These are phyloP conservation scores for Diaporthe sp. DNA, from an alignment of 2,329 filamentous ascomycete species.

Conservation along the genomic window DNA sequence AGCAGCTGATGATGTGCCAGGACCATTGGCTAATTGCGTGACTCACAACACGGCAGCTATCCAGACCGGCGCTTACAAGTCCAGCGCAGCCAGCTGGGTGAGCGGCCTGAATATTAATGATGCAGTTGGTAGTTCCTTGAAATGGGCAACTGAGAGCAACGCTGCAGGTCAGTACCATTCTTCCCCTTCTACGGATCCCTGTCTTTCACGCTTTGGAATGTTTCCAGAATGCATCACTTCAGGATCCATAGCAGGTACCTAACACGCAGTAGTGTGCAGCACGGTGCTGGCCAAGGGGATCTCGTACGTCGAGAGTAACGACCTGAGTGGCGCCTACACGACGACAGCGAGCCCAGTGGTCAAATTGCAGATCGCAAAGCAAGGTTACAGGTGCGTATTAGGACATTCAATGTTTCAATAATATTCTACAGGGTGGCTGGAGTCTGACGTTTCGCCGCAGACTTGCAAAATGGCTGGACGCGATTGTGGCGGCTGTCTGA, in stretches of 20 bases:
- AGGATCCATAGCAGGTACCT: too few species aligned
- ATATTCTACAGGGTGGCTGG: not conserved
- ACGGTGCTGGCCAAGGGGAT: conserved; percentile 52
- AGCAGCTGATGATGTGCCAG: not conserved
- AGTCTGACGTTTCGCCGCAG: conserved; percentile 34
- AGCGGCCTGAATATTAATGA: conserved; percentile 46
- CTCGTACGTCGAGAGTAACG: conserved; percentile 50
- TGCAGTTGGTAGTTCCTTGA: conserved; percentile 45
- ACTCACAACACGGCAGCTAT: conserved; percentile 42
- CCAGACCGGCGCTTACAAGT: conserved; percentile 49
- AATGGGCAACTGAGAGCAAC: conserved; percentile 55
- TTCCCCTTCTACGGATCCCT: too few species aligned
- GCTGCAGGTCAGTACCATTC: too few species aligned
- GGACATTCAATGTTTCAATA: not conserved
- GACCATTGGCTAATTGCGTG: not conserved
- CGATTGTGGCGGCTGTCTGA: conserved; percentile 42
- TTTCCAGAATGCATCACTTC: too few species aligned
- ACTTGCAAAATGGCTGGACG: conserved; percentile 47
- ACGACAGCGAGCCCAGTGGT: conserved; percentile 51
- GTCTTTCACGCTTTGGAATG: too few species aligned
- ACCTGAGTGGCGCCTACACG: conserved; percentile 53
- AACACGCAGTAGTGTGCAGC: too few species aligned
- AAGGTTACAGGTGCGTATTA: conserved; percentile 46
- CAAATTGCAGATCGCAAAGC: conserved; percentile 56
- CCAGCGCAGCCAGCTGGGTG: conserved; percentile 48